Base-by-base conservation (phyloP, 345 rosid species). In the Gynandropsis gynandra region DNA sequence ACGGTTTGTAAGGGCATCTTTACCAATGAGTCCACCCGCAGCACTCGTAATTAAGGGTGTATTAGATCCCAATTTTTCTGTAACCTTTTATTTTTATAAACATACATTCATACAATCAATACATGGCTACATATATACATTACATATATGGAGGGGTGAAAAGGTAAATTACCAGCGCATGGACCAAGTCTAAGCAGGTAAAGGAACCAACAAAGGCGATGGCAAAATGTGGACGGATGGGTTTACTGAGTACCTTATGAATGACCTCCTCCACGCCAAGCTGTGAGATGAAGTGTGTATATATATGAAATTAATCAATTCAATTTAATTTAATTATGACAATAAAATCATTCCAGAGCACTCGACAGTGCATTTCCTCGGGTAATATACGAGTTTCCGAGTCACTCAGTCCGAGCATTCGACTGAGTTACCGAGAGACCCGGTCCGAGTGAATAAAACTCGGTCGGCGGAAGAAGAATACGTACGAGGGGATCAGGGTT, bases 181-280 rank as follows among this genome's bases (percentile, higher is more conserved):
- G 73, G 41, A 61, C 47, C 20, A 0, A 7, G 14, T 44, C 12
- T 58, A 67, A 9, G 56, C 5, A 3, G 50, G 45, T 47, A 21
- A 32, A 43, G 16, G 3, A 9, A 34, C 61, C 70, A 52, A 56
- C 68, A 32, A 51, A 59, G 21, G 76, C 85, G 47, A 79, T 69
- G 34, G 78, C 85, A 58, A 80, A 83, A 58, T 80, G 80, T 2
- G 92, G 92, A 16, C 76, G 69, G 42, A 83, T 76, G 0, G 92
- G 92, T 64, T 70, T 62, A 0, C 68, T 55, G 4, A 80, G 65
- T 55, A 76, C 84, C 70, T 75, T 69, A 9, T 72, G 79, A 15
- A 72, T 19, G 21, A 74, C 87, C 65, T 83, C 82, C 10, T 61
- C 15, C 46, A 76, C 32, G 34, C 82, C 87, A 51, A 44, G 37